Percentiles rank a stretch among this genome's conserved stretches.
phyloP scores from a whole-genome alignment of 164 flowering plant genomes.

The Vitis amurensis region DNA sequence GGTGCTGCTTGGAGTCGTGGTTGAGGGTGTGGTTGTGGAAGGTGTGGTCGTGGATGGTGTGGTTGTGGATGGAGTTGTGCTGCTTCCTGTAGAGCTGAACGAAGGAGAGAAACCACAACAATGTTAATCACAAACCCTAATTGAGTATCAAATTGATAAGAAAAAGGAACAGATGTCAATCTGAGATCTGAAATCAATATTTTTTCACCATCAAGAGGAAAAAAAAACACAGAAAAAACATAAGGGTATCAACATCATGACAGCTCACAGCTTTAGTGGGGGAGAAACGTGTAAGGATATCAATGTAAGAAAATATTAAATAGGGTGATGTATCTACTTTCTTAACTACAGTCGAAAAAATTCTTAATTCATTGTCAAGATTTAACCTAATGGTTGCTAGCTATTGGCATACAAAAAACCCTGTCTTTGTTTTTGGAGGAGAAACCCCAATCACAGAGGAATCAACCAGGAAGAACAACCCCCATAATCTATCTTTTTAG shows the following conservation, averaged over 20 bases:
- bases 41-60: background rate
- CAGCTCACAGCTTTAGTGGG: slow-evolving; percentile 19
- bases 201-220: background rate
- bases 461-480: too few relatives aligned
- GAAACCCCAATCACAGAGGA: too few relatives aligned
- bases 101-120: background rate
- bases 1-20: background rate
- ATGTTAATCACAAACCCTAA: too few relatives aligned
- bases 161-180: background rate
- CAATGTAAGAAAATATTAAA: background rate
- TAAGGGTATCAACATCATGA: slow-evolving; percentile 19
- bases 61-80: slow-evolving; percentile 9
- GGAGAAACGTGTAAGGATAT: background rate
- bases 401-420: background rate
- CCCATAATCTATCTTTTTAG: too few relatives aligned
- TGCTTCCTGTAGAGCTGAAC: slow-evolving; percentile 5
- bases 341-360: background rate
- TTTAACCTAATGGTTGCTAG: background rate
- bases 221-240: background rate
- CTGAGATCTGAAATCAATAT: background rate
- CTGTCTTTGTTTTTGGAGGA: too few relatives aligned
- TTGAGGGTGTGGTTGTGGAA: slow-evolving; percentile 5
- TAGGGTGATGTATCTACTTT: background rate
- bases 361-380: background rate
- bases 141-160: background rate